These are phyloP conservation scores for Nidularia sp. DNA, from an alignment of 768 basidiomycete species.

Conservation along the genomic window DNA sequence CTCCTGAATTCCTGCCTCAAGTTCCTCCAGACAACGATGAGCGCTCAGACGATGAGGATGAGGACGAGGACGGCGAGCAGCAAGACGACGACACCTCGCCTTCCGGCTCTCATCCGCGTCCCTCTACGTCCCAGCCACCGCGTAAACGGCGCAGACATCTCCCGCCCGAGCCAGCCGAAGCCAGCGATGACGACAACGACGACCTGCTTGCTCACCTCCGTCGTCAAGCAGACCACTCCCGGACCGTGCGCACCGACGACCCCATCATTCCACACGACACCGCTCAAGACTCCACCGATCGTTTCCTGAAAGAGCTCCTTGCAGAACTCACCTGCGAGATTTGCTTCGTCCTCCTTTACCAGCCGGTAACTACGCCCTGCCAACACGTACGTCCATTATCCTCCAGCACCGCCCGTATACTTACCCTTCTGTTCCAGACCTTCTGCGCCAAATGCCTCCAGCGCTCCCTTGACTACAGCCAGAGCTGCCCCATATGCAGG, in stretches of 20 bases:
- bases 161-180: constrained; percentile 6
- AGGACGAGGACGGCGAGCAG: constrained; percentile 9
- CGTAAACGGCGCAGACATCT: constrained; percentile 21
- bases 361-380: constrained; percentile 91
- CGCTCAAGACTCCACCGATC: constrained; percentile 17
- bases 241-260: constrained; percentile 22
- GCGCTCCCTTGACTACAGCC: constrained; percentile 83
- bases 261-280: constrained; percentile 23
- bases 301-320: constrained; percentile 59
- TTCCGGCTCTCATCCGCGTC: constrained; percentile 6
- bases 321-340: constrained; percentile 86
- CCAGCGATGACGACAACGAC: constrained; percentile 15
- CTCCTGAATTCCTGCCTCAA: constrained; percentile 6
- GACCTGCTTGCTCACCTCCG: constrained; percentile 36
- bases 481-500: constrained; percentile 83
- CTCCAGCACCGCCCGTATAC: constrained; percentile 6
- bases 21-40: constrained; percentile 21
- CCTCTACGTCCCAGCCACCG: constrained; percentile 10
- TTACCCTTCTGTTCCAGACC: constrained; percentile 45
- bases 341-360: constrained; percentile 78
- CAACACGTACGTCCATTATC: constrained; percentile 69
- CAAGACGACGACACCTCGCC: constrained; percentile 5
- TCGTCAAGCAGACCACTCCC: constrained; percentile 22
- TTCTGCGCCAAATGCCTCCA: constrained; percentile 90
- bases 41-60: constrained; percentile 19